Evolutionary conservation across 495 filamentous ascomycete species (phyloP).

Genomic region (Penicillium ochrochloron): DNA sequence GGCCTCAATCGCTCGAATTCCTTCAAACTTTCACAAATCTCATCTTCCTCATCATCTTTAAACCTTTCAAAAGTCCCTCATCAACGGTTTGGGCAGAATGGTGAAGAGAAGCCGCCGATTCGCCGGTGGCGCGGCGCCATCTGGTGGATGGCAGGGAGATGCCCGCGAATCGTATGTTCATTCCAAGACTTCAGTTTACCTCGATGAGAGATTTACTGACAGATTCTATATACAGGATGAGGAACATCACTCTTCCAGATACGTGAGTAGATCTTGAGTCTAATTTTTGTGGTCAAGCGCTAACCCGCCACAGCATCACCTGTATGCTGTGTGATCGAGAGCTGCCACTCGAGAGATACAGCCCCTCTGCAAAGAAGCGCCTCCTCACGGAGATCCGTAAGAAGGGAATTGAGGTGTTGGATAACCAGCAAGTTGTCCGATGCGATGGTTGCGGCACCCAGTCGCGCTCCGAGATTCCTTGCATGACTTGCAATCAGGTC

Average conservation of each 20-base stretch:
- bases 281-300: not conserved
- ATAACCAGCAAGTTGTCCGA: constrained; percentile 4
- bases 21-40: not conserved
- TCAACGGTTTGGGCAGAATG: not conserved
- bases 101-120: not conserved
- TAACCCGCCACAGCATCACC: not conserved
- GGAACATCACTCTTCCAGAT: not conserved
- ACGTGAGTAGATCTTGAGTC: not conserved
- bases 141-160: not conserved
- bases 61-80: not conserved
- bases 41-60: not conserved
- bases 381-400: not conserved
- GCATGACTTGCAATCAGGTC: constrained; percentile 48
- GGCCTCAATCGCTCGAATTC: not conserved
- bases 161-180: not conserved
- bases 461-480: constrained; percentile 40
- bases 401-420: not conserved
- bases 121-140: not conserved
- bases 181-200: not conserved
- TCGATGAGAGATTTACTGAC: not conserved
- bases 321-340: not conserved
- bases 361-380: not conserved
- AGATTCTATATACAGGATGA: not conserved
- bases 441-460: constrained; percentile 3
- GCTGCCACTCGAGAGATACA: not conserved